These are phyloP conservation scores for Geotrichum bryndzae DNA, from an alignment of 1,139 yeast genomes.

Conservation along the genomic window DNA sequence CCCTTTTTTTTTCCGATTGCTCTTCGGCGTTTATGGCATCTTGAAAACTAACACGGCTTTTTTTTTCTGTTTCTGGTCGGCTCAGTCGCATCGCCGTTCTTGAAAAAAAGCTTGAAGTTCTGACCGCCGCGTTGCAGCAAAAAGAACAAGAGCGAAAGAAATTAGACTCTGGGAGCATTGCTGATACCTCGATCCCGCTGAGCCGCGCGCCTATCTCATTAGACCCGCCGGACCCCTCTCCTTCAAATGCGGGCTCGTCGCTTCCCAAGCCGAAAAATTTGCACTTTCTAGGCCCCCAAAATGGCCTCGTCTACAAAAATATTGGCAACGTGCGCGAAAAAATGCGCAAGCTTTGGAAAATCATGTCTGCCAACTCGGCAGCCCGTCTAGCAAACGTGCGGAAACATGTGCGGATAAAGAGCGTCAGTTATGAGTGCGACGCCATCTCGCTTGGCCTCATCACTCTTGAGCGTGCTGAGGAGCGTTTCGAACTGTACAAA, in stretches of 20 bases:
- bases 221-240: not conserved
- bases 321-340: slow-evolving; percentile 28
- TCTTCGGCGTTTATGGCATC: not conserved
- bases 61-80: slow-evolving; percentile 1
- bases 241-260: not conserved
- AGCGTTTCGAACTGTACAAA: slow-evolving; percentile 29
- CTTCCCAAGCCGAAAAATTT: not conserved
- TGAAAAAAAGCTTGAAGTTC: slow-evolving; percentile 34
- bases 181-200: not conserved
- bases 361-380: slow-evolving; percentile 28
- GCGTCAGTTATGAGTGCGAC: slow-evolving; percentile 28
- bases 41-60: not conserved
- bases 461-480: slow-evolving; percentile 30
- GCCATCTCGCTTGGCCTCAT: slow-evolving; percentile 32
- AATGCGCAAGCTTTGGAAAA: slow-evolving; percentile 31
- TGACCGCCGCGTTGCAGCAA: slow-evolving; percentile 26
- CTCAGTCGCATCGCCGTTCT: slow-evolving; percentile 33
- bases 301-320: slow-evolving; percentile 8
- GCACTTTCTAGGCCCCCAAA: not conserved
- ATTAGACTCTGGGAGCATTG: not conserved
- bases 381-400: slow-evolving; percentile 25
- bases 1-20: not conserved
- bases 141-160: slow-evolving; percentile 8
- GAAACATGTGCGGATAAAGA: slow-evolving; percentile 19
- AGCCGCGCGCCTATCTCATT: not conserved